Evolutionary conservation across 2,329 filamentous ascomycete species (phyloP), one percentile per base, ranked within the genome.

Genomic region (Fusarium mangiferae): DNA sequence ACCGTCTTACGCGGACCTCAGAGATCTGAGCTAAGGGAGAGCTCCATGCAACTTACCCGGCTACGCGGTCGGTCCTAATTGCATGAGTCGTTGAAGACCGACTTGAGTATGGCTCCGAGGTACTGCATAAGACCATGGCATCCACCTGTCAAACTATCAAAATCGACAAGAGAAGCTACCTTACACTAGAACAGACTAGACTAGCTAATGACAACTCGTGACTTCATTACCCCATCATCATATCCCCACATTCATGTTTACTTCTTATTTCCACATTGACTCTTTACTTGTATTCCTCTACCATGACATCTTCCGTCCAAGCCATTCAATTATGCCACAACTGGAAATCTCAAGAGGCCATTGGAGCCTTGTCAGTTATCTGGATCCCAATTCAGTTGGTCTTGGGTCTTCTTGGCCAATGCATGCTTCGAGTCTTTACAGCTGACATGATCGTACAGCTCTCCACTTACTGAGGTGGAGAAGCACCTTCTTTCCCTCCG

Each of bases 151-250:
- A 54, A 51, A 45, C 30, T 45, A 54, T 55, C 10, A 55, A 41
- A 62, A 42, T 26, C 46, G 28, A 46, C 26, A 48, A 22, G 17
- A 45, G 44, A 48, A 56, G 28, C 33, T 46, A 12, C 55, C 26
- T 30, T 55, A 28, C 55, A 26, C 24, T 55, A 24, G 24, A 42
- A 65, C 18, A n/a, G 49, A 41, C 44, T 5, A 30, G 28, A 30
- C 28, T 70, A 49, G 36, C 58, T 54, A 66, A 24, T 42, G 56
- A 28, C 44, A 61, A 48, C 60, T 36, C 62, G 72, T 72, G 72
- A 74, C 63, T 74, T 69, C 63, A 66, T 72, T 62, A 41, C 67
- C 56, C 46, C 72, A 72, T 72, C 71, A 62, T 72, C 45, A 44
- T 44, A 42, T 59, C 56, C 24, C 60, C 54, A 56, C 42, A 56